Base-by-base conservation (phyloP, 2,329 filamentous ascomycete species). In the Cercospora janseana region DNA sequence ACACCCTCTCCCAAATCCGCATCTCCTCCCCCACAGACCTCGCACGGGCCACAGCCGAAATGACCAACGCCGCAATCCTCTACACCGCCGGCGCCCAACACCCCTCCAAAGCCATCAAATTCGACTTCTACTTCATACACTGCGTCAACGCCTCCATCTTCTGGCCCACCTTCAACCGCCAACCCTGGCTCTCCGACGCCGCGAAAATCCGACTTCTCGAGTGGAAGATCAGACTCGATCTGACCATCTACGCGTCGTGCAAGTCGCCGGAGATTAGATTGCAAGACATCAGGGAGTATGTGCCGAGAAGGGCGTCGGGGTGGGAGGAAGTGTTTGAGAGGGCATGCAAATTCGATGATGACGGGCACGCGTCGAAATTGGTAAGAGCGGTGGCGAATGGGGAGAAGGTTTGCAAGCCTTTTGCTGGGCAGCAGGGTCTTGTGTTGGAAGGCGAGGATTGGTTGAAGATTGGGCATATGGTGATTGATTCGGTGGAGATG, bases 351-450 rank as follows among this genome's bases (percentile, higher is more conserved):
- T 64, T 74, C 16, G 63, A 76, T 0, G 91, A 95, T 58, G 90
- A 96, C 67, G 90, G 91, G 0, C 92, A 97, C 69, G 76, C 82
- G 7, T 76, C 83, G 46, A 96, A 96, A 69, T 70, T 94, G 4
- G 75, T 85, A 6, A 75, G 90, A 24, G 84, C 88, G 1, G 67
- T 93, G 13, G 78, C 79, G 3, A 70, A 89, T 60, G 88, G 81
- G 1, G 75, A 85, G 65, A 65, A 74, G 24, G 62, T 77, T 1
- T 78, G 76, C 44, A 60, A 64, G 57, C 65, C 67, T 31, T 85
- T 67, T 54, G 72, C 75, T 51, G 66, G 72, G 18, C 71, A 66
- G 48, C 68, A 75, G 20, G 59, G 59, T 73, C 73, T 81, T 23
- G 67, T 70, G 44, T 68, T 88, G 29, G 76, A 75, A 54, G 75